Evolutionary conservation across 1,284 basidiomycete species (phyloP).

Genomic region (Mycosarcoma maydis): DNA sequence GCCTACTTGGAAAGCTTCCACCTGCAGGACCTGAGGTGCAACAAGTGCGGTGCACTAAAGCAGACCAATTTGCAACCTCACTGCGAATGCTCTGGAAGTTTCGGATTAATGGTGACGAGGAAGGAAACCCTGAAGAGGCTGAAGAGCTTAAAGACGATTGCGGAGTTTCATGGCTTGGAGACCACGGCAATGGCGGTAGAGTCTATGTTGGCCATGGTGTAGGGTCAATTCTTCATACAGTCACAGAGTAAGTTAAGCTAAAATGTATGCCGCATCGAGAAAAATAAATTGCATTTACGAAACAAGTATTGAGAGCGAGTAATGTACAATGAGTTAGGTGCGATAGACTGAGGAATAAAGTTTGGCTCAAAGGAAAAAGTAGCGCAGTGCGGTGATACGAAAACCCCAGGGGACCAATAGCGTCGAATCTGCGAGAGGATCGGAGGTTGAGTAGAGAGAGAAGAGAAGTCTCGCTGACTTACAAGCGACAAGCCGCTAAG

Average conservation of each 20-base stretch:
- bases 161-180: conserved; percentile 46
- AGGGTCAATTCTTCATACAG: background rate
- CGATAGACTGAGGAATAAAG: too few relatives aligned
- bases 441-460: too few relatives aligned
- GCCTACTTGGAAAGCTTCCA: conserved; percentile 79
- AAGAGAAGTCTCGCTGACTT: too few relatives aligned
- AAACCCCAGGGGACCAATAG: too few relatives aligned
- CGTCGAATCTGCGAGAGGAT: too few relatives aligned
- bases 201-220: conserved; percentile 21
- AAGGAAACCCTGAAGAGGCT: conserved; percentile 55
- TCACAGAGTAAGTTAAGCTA: too few relatives aligned
- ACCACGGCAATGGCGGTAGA: conserved; percentile 14
- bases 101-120: conserved; percentile 51
- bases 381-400: too few relatives aligned
- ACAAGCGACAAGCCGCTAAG: too few relatives aligned
- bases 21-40: conserved; percentile 83
- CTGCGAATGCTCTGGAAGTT: conserved; percentile 81
- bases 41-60: conserved; percentile 86
- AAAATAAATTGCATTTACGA: background rate
- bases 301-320: background rate
- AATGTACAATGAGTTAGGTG: too few relatives aligned
- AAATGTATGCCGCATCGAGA: too few relatives aligned
- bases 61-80: conserved; percentile 84
- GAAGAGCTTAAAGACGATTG: conserved; percentile 42
- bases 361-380: too few relatives aligned